These are phyloP conservation scores for Boletellus ananas DNA, from an alignment of 768 basidiomycete species.

Conservation along the genomic window DNA sequence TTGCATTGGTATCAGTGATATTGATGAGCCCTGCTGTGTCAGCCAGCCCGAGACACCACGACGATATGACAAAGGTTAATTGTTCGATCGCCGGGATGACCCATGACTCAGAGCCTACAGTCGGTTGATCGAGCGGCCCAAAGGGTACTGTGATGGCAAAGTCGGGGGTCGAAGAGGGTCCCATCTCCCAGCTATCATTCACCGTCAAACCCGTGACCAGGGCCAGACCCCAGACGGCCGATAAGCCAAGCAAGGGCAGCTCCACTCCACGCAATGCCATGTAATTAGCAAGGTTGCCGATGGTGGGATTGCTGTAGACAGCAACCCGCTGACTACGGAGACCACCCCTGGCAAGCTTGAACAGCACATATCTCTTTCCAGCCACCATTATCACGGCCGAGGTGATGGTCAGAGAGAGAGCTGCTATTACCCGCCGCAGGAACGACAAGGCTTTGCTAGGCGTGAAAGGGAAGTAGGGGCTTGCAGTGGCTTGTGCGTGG, in stretches of 20 bases:
- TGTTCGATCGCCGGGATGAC: not conserved
- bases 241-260: constrained; percentile 8
- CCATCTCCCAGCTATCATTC: constrained; percentile 5
- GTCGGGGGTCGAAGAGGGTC: not conserved
- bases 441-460: not conserved
- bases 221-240: constrained; percentile 11
- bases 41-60: not conserved
- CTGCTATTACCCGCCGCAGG: constrained; percentile 6
- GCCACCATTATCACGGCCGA: constrained; percentile 2
- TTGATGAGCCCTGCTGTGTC: constrained; percentile 9
- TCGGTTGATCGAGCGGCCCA: constrained; percentile 3
- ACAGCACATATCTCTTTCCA: constrained; percentile 16
- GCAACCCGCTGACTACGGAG: constrained; percentile 10
- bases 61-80: constrained; percentile 1
- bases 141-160: not conserved
- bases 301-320: constrained; percentile 8
- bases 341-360: constrained; percentile 9
- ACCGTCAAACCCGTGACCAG: constrained; percentile 12
- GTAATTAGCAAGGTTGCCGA: constrained; percentile 9
- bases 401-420: constrained; percentile 7
- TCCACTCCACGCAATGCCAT: constrained; percentile 6
- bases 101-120: not conserved
- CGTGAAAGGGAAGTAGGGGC: no score
- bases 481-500: not conserved
- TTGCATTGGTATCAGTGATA: constrained; percentile 15